A percentile compares a stretch with the other conserved stretches of the same genome.
These are phyloP conservation scores for Cornus controversa DNA, from an alignment of 148 eudicot genomes.

Conservation along the genomic window DNA sequence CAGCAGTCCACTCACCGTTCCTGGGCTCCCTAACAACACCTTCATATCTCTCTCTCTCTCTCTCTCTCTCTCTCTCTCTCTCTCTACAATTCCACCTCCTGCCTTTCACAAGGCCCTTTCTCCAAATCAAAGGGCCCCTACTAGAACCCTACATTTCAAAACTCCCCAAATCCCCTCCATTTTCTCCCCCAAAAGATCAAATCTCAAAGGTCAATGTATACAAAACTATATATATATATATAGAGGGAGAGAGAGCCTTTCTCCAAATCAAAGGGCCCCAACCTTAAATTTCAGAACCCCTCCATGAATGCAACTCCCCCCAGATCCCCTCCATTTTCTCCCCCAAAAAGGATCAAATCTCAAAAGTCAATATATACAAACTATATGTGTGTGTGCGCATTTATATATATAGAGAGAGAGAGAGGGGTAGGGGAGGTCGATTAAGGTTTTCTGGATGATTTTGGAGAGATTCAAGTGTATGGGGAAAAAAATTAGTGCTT, in stretches of 20 bases:
- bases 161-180: neutral
- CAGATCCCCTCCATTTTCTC: neutral
- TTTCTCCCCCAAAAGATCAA: neutral
- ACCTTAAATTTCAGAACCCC: constrained; percentile 5
- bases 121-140: neutral
- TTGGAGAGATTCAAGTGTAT: neutral
- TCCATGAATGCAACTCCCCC: neutral
- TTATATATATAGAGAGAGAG: too few relatives aligned
- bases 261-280: neutral
- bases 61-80: neutral
- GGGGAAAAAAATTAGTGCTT: neutral
- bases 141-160: constrained; percentile 7
- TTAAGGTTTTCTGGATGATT: neutral
- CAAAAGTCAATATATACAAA: neutral
- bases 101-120: neutral
- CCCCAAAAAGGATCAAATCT: constrained; percentile 1
- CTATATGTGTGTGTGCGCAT: neutral
- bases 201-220: neutral
- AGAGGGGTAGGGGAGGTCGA: neutral
- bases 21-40: constrained; percentile 52
- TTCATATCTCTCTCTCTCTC: constrained; percentile 25
- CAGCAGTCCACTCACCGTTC: constrained; percentile 45
- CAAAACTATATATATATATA: too few relatives aligned
- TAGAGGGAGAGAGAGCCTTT: neutral
- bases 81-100: neutral